Evolutionary conservation across 140 eudicot species (phyloP), one percentile per base, ranked within the genome.

Genomic region (Flaveria floridana): DNA sequence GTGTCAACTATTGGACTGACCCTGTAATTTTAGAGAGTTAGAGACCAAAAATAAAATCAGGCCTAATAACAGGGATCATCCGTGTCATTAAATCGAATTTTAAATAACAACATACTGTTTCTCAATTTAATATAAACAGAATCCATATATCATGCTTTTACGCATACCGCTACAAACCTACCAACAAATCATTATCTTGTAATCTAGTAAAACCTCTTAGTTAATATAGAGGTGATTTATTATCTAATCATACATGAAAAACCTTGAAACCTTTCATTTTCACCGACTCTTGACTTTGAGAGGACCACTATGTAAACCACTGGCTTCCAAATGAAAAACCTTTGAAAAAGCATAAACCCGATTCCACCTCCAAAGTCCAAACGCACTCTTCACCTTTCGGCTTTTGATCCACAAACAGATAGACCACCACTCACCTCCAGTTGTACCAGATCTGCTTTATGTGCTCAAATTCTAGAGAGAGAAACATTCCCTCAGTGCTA

Each of bases 301-400:
- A 44, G 2, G 50, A 44, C 50, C 34, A 28, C 34, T 28, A 28
- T 28, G 34, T 28, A 28, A 28, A 28, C 34, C 34, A 28, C 34
- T 0, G 50, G 50, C 2, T 9, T 44, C 13, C 50, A 44, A 44
- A 44, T 44, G 66, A 62, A 71, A 70, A 61, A 62, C 3, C 50
- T 57, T 71, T 78, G 82, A 78, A 62, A 44, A 69, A 76, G 18
- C 74, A 76, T 53, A 28, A 66, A 66, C 23, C 59, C 75, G 42
- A 15, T 44, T 65, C 34, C 65, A 51, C 66, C 67, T 51, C 55
- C 65, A 42, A 56, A 44, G 57, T 51, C 55, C 65, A 42, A 56
- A 44, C 65, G 56, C 74, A 79, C 75, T 62, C 57, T 77, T 65
- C 25, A 25, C 39, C 84, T 84, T 84, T 87, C 83, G 86, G 85